Base-by-base conservation (phyloP, 2,329 filamentous ascomycete species). In the Fonsecaea nubica region DNA sequence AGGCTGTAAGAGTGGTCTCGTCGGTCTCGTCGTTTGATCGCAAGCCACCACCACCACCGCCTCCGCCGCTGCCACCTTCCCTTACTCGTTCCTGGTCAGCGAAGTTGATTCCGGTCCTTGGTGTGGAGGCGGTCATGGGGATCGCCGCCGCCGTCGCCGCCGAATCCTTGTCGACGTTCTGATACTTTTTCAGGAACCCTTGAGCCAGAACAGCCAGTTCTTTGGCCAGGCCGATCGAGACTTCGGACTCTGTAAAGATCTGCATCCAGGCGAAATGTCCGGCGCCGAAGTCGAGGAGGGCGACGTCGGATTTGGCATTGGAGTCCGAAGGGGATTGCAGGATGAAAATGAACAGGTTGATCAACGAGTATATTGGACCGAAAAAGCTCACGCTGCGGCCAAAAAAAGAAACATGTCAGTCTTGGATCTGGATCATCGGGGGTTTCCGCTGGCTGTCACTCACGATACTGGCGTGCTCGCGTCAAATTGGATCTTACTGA, bases 261-360 rank as follows among this genome's bases (percentile, higher is more conserved):
- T 59, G 33, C n/a, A 59, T 25, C n/a, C 57, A 38, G 12, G 38
- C 38, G 32, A 59, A 59, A 38, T 59, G 21, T 30, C 57, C 38
- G 10, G 57, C 57, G 21, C 57, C 33, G 57, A 59, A 25, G 9
- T 38, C 58, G 21, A 61, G 12, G 3, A 61, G 45, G 7, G 45
- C 40, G 8, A 61, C 42, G 18, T 61, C 45, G 21, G 58, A 52
- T 21, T 33, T 13, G 13, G n/a, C 18, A 5, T 30, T 35, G 58
- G 40, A 30, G 36, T 18, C 21, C 2, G 53, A 4, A 1, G 58
- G 40, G 10, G 15, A 18, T 38, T 53, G 18, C 18, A 61, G 18
- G 5, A 53, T 61, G 30, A 53, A 45, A 52, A 61, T 61, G 58
- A 61, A 61, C n/a, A 61, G 30, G 42, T 61, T 50, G 58, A 61